These are phyloP conservation scores for Chaetomium sp. DNA, from an alignment of 2,329 filamentous ascomycete genomes.

Conservation along the genomic window DNA sequence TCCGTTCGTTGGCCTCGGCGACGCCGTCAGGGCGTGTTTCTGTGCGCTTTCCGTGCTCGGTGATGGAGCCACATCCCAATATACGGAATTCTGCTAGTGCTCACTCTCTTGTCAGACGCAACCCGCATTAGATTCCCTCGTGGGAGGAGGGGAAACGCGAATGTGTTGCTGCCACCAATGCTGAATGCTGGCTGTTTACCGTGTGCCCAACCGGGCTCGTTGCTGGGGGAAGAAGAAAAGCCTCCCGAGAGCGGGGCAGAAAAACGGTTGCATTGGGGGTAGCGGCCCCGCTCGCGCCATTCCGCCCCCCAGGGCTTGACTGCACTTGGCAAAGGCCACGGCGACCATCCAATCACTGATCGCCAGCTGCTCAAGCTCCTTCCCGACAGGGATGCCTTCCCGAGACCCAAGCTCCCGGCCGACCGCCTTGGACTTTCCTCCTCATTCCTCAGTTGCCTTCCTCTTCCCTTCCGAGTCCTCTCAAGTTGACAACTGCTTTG, in stretches of 20 bases:
- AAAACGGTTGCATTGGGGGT: conserved; percentile 5
- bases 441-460: neutral
- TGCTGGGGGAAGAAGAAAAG: conserved; percentile 1
- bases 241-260: conserved; percentile 14
- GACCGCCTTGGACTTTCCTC: conserved; percentile 6
- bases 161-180: neutral
- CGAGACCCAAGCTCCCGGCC: conserved; percentile 16
- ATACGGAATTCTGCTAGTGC: neutral
- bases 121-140: neutral
- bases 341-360: conserved; percentile 28
- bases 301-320: conserved; percentile 27
- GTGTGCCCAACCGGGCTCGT: neutral
- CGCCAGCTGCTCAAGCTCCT: conserved; percentile 27
- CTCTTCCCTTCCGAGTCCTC: neutral
- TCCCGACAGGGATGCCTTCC: conserved; percentile 20
- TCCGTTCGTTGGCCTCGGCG: neutral
- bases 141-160: neutral
- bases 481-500: neutral
- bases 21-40: neutral
- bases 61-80: neutral
- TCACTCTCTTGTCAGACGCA: neutral
- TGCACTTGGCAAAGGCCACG: conserved; percentile 13
- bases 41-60: neutral
- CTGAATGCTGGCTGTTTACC: neutral
- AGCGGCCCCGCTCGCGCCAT: conserved; percentile 21